Percentiles rank a stretch among this genome's conserved stretches.
Evolutionary conservation across 2,329 filamentous ascomycete genomes (phyloP).

Genomic region (Cyanodermella asteris): DNA sequence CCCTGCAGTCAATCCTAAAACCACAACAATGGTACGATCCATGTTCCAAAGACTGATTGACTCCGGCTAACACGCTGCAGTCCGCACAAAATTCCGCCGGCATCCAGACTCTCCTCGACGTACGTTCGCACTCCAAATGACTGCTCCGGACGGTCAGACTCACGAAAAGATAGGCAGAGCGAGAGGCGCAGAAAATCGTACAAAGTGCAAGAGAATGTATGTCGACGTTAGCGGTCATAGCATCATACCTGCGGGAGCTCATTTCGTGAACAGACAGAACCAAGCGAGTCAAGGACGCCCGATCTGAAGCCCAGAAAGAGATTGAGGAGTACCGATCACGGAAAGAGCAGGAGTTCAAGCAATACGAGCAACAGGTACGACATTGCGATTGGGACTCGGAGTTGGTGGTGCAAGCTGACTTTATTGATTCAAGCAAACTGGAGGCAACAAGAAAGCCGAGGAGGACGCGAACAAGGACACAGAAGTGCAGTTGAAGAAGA

Average conservation of each 20-base stretch:
- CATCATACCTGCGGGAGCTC: constrained; percentile 41
- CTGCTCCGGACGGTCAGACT: constrained; percentile 5
- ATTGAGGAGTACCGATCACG: constrained; percentile 76
- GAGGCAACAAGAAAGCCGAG: constrained; percentile 69
- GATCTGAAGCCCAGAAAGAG: constrained; percentile 91
- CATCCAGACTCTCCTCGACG: constrained; percentile 96
- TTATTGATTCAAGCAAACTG: constrained; percentile 61
- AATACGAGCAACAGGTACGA: constrained; percentile 60
- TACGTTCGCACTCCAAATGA: constrained; percentile 27
- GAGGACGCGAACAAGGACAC: constrained; percentile 61
- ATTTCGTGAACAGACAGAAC: constrained; percentile 63
- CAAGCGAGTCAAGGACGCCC: constrained; percentile 90
- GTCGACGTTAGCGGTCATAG: constrained; percentile 1
- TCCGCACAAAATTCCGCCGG: constrained; percentile 96
- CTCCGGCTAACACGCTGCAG: too few species aligned
- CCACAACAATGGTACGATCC: too few species aligned
- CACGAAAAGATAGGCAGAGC: constrained; percentile 49
- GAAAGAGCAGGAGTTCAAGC: constrained; percentile 90
- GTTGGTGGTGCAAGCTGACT: background rate
- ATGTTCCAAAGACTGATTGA: too few species aligned
- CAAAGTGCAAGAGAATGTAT: constrained; percentile 49
- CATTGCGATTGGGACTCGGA: background rate
- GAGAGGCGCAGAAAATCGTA: constrained; percentile 96
- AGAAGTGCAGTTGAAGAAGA: constrained; percentile 61
- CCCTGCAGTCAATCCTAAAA: too few species aligned